Percentiles rank a stretch among this genome's conserved stretches.
phyloP scores from a whole-genome alignment of 257 asterid genomes.

The Fraxinus anomala region DNA sequence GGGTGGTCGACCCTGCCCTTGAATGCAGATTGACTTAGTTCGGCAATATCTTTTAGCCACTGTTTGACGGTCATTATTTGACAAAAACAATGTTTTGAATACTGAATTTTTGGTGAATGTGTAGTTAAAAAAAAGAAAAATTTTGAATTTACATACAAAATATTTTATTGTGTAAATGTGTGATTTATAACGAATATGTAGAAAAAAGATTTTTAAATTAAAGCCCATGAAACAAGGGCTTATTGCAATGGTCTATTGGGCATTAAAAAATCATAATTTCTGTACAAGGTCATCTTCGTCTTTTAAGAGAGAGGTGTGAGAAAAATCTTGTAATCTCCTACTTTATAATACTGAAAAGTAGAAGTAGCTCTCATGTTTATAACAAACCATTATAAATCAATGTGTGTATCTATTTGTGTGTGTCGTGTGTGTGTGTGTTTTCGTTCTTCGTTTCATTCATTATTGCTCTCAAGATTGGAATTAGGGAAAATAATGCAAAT shows the following conservation, averaged over 20 bases:
- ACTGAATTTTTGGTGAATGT: too few relatives aligned
- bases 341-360: background rate
- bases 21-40: background rate
- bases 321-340: background rate
- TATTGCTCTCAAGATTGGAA: background rate
- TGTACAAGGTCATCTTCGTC: background rate
- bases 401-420: too few relatives aligned
- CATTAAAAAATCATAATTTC: too few relatives aligned
- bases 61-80: too few relatives aligned
- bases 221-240: too few relatives aligned
- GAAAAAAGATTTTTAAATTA: too few relatives aligned
- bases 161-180: too few relatives aligned
- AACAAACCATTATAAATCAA: background rate
- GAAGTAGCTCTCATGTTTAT: background rate
- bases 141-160: too few relatives aligned
- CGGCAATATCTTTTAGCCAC: background rate
- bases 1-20: background rate
- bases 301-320: background rate
- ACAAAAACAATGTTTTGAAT: too few relatives aligned
- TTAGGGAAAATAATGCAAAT: background rate
- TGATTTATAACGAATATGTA: too few relatives aligned
- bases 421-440: background rate
- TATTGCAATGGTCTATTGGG: too few relatives aligned
- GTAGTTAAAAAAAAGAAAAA: too few relatives aligned
- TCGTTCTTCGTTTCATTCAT: background rate